A percentile compares a stretch with the other conserved stretches of the same genome.
Conservation (phyloP, 768 basidiomycete species). For the Tremella fuciformis region DNA sequence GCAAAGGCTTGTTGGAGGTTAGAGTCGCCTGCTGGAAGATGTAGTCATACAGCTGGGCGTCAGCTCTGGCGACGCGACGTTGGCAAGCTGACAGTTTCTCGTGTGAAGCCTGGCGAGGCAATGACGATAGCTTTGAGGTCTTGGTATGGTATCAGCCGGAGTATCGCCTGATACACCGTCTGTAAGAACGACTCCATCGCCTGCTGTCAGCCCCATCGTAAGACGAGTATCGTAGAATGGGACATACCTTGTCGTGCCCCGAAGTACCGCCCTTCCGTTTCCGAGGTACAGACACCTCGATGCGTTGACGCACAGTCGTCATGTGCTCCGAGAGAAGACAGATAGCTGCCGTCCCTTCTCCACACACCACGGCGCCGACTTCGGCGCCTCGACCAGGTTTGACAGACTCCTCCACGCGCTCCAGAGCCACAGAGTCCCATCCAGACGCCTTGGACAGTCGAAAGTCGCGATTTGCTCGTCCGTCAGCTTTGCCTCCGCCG, state of each 20-base stretch:
- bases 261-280: slow-evolving; percentile 79
- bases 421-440: slow-evolving; percentile 87
- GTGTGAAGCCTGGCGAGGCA: slow-evolving; percentile 94
- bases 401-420: slow-evolving; percentile 80
- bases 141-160: slow-evolving; percentile 84
- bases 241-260: slow-evolving; percentile 74
- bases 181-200: slow-evolving; percentile 78
- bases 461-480: slow-evolving; percentile 71
- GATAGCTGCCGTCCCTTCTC: slow-evolving; percentile 91
- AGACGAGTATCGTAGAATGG: background rate
- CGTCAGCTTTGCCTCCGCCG: background rate
- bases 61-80: slow-evolving; percentile 2
- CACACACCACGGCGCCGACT: slow-evolving; percentile 90
- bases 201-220: slow-evolving; percentile 36
- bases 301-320: slow-evolving; percentile 86
- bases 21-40: slow-evolving; percentile 73
- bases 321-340: slow-evolving; percentile 95
- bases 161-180: slow-evolving; percentile 78
- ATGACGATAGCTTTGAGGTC: slow-evolving; percentile 86
- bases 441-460: slow-evolving; percentile 73
- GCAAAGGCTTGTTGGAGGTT: slow-evolving; percentile 77
- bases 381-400: slow-evolving; percentile 93
- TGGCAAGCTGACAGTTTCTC: slow-evolving; percentile 64
- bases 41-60: slow-evolving; percentile 60
- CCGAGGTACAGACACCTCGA: slow-evolving; percentile 82